Evolutionary conservation across 1,139 yeast genomes (phyloP), one percentile per base, ranked within the genome.

Genomic region (Zygoascus hellenicus): DNA sequence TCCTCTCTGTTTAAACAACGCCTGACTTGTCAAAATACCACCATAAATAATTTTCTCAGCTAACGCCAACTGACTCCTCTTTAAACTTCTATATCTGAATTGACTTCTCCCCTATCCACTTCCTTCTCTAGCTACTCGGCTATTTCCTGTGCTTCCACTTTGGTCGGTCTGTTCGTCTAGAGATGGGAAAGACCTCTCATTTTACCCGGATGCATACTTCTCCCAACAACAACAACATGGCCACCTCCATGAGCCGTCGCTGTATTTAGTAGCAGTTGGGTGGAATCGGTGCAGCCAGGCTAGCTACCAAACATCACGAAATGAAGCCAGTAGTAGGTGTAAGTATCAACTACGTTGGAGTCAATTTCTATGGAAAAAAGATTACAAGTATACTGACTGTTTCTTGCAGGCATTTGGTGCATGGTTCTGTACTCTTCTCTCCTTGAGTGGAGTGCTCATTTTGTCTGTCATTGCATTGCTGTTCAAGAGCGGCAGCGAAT

Each of bases 371-470:
- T n/a, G n/a, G n/a, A n/a, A n/a, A n/a, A n/a, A n/a, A n/a, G 14
- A 11, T 38, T 37, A 45, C 31, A 41, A 5, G n/a, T 15, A 31
- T 16, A 3, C 9, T 29, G 13, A 40, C 37, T 36, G 37, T 37
- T 9, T 17, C 29, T 6, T 13, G 28, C 49, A 79, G 84, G 73
- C 92, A 48, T 88, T 83, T 38, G 80, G 84, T 63, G 97, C 98
- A 34, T 92, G 95, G 85, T 88, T 87, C 67, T 92, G 98, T 66
- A 92, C 97, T 46, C 76, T 92, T 43, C 74, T 92, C 48, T 89
- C 97, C 46, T 87, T 92, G 26, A 90, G 90, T 65, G 98, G 94
- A 50, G 80, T 92, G 37, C 83, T 88, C 47, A 90, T 92, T 55
- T 77, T 92, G 46, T 78, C 95, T 9, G 84, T 86, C 48, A 78